phyloP scores from a whole-genome alignment of 2,329 filamentous ascomycete species.

The Trichoderma lentiforme region DNA sequence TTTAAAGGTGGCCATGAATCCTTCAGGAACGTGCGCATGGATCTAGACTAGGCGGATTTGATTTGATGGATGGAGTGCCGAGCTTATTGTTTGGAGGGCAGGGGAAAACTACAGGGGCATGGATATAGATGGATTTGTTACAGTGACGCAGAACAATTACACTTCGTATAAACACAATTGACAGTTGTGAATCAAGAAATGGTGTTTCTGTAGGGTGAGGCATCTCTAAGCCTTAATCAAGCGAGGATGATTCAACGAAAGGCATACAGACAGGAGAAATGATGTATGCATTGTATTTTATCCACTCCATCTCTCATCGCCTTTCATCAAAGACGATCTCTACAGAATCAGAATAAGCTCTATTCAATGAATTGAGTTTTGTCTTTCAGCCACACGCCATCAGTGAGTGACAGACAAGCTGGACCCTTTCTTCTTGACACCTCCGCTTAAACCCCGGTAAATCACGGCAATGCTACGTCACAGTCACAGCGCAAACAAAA shows the following conservation, averaged over 20 bases:
- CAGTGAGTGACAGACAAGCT: neutral
- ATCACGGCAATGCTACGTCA: constrained; percentile 1
- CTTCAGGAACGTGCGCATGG: neutral
- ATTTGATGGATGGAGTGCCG: neutral
- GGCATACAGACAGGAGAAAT: neutral
- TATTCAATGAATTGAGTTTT: neutral
- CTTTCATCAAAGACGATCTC: neutral
- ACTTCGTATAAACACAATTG: neutral
- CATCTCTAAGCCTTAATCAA: neutral
- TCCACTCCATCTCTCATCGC: neutral
- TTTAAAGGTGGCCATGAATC: neutral
- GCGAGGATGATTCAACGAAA: neutral
- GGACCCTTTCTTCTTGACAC: neutral
- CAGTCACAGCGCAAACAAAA: neutral
- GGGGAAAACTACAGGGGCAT: neutral
- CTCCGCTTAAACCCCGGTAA: constrained; percentile 1
- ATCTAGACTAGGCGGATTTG: neutral
- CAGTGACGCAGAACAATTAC: neutral
- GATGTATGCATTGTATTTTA: rapidly evolving
- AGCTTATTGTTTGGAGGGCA: neutral
- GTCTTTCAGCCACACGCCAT: neutral
- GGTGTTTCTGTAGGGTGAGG: neutral
- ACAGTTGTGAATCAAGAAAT: neutral
- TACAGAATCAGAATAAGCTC: neutral
- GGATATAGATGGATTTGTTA: neutral